Percentiles rank a stretch among this genome's conserved stretches.
Evolutionary conservation across 2,329 filamentous ascomycete genomes (phyloP).

Genomic region (Exophiala viscosa): DNA sequence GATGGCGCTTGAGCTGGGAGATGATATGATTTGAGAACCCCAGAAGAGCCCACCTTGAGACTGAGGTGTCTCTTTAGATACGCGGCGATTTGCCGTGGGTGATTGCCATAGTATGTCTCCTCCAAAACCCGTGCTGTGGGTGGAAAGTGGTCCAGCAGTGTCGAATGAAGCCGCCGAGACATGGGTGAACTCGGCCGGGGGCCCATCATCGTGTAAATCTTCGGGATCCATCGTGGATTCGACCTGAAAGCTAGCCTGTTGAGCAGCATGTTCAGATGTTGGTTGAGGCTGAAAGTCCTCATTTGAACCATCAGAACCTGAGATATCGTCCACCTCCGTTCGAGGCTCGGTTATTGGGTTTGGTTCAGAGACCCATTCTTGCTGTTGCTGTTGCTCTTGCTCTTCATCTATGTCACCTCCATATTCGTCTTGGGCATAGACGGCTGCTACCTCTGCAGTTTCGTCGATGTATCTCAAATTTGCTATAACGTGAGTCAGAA

Average conservation of each 20-base stretch:
- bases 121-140: not conserved
- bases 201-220: not conserved
- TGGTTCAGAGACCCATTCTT: not conserved
- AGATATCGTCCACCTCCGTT: not conserved
- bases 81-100: not conserved
- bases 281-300: not conserved
- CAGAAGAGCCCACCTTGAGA: not conserved
- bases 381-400: not conserved
- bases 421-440: conserved; percentile 15
- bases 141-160: not conserved
- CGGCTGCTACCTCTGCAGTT: conserved; percentile 26
- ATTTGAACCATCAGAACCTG: not conserved
- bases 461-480: conserved; percentile 30
- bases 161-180: not conserved
- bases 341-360: not conserved
- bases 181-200: not conserved
- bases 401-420: not conserved
- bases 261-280: not conserved
- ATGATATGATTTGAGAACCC: not conserved
- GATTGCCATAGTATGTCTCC: not conserved
- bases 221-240: not conserved
- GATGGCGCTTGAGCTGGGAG: not conserved
- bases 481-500: not conserved
- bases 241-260: not conserved
- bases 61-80: not conserved